Percentiles rank a stretch among this genome's conserved stretches.
These are phyloP conservation scores for Xylariaceae sp. DNA, from an alignment of 2,329 filamentous ascomycete genomes.

Conservation along the genomic window DNA sequence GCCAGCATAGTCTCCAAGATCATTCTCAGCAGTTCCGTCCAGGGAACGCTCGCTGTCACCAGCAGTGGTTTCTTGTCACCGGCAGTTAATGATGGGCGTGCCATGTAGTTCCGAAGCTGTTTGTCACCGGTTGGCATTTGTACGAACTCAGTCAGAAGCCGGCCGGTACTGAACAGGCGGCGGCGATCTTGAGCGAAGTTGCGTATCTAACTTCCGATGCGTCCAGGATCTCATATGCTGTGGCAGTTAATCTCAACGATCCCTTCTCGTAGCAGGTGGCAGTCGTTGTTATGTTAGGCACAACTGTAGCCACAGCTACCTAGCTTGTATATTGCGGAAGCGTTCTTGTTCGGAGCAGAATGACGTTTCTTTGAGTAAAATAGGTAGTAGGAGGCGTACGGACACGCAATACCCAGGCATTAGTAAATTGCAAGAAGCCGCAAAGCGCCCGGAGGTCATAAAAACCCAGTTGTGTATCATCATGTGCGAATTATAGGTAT, in stretches of 20 bases:
- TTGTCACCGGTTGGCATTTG: constrained; percentile 3
- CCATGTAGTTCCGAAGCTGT: constrained; percentile 2
- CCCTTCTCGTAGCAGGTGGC: background rate
- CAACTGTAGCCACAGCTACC: background rate
- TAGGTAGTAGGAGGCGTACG: background rate
- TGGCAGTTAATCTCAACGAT: background rate
- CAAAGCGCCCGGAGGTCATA: too few species aligned
- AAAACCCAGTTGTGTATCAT: too few species aligned
- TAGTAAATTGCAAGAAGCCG: too few species aligned
- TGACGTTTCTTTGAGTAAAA: background rate
- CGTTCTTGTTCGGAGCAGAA: background rate
- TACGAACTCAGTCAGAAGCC: constrained; percentile 7
- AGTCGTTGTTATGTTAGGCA: background rate
- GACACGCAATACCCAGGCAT: too few species aligned
- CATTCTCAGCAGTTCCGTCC: background rate
- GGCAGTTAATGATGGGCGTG: constrained; percentile 2
- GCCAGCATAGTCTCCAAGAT: background rate
- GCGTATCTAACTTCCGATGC: background rate
- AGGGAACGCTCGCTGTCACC: background rate
- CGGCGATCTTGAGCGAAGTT: constrained; percentile 1
- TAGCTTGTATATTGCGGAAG: background rate
- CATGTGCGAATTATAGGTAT: too few species aligned
- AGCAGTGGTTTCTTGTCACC: constrained; percentile 1
- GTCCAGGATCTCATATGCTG: constrained; percentile 4
- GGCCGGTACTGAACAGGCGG: background rate